Conservation (phyloP, 805 yeast species). For the Starmera caribaea region DNA sequence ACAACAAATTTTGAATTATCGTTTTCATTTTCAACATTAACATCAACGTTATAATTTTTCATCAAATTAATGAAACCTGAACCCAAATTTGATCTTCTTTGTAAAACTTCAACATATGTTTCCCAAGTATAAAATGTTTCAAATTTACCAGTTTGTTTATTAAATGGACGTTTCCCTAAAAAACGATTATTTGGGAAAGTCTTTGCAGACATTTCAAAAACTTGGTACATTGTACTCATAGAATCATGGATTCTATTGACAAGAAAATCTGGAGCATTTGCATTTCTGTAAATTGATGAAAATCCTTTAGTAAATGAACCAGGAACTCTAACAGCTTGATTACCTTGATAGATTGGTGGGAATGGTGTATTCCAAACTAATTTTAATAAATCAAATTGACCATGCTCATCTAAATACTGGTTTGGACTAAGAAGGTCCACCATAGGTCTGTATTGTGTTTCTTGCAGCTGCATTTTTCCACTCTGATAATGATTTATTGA, state of each 20-base stretch:
- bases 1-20: slow-evolving; percentile 27
- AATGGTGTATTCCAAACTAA: neutral
- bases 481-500: no score
- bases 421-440: neutral
- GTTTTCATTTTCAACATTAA: slow-evolving; percentile 17
- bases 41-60: slow-evolving; percentile 3
- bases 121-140: slow-evolving; percentile 28
- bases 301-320: slow-evolving; percentile 23
- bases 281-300: slow-evolving; percentile 39
- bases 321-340: slow-evolving; percentile 21
- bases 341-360: neutral
- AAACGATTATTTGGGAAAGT: slow-evolving; percentile 21
- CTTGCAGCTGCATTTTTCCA: no score
- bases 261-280: slow-evolving; percentile 20
- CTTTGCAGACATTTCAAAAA: slow-evolving; percentile 30
- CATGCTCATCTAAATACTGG: neutral
- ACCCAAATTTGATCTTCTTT: slow-evolving; percentile 30
- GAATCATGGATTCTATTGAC: slow-evolving; percentile 31
- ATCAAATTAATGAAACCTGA: slow-evolving; percentile 30
- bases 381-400: neutral
- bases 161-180: slow-evolving; percentile 25
- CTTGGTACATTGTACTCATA: slow-evolving; percentile 30
- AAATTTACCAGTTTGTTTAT: slow-evolving; percentile 20
- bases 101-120: slow-evolving; percentile 24
- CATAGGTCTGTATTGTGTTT: no score